phyloP scores from a whole-genome alignment of 176 grass and related monocot species.

The Zoysia japonica region DNA sequence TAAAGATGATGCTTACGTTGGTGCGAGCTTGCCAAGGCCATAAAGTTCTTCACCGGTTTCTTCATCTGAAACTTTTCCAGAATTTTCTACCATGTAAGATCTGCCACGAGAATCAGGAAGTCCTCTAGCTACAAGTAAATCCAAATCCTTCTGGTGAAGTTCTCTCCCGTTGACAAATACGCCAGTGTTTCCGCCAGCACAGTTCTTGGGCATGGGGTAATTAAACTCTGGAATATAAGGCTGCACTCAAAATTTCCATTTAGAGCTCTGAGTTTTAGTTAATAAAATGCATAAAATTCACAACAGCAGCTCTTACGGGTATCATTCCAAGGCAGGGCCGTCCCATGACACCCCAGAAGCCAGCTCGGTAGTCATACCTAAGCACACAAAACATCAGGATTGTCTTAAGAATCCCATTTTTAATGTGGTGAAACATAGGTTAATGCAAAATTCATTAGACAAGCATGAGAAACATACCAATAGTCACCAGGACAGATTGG shows the following conservation, averaged over 20 bases:
- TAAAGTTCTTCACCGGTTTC: constrained; percentile 75
- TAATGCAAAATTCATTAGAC: constrained; percentile 35
- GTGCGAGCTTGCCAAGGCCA: constrained; percentile 91
- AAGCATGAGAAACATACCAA: constrained; percentile 51
- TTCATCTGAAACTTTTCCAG: constrained; percentile 88
- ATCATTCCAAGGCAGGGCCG: constrained; percentile 90
- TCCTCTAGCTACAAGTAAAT: constrained; percentile 73
- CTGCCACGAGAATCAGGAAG: constrained; percentile 59
- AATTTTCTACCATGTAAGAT: constrained; percentile 77
- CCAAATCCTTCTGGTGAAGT: constrained; percentile 86
- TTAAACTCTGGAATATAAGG: constrained; percentile 90
- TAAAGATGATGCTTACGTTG: constrained; percentile 64
- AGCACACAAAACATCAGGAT: constrained; percentile 23
- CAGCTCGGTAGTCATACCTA: constrained; percentile 90
- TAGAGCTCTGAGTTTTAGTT: constrained; percentile 18
- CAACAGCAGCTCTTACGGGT: constrained; percentile 61
- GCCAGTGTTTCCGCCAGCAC: constrained; percentile 70
- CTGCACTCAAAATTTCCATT: constrained; percentile 41
- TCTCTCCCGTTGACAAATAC: constrained; percentile 86
- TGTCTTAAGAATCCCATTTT: not conserved
- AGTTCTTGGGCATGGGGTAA: constrained; percentile 86
- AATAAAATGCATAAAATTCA: constrained; percentile 16
- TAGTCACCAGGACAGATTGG: constrained; percentile 78
- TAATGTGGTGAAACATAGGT: constrained; percentile 25
- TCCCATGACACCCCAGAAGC: constrained; percentile 89